Conservation (phyloP, 441 rosid genomes). For the Metrosideros polymorpha region DNA sequence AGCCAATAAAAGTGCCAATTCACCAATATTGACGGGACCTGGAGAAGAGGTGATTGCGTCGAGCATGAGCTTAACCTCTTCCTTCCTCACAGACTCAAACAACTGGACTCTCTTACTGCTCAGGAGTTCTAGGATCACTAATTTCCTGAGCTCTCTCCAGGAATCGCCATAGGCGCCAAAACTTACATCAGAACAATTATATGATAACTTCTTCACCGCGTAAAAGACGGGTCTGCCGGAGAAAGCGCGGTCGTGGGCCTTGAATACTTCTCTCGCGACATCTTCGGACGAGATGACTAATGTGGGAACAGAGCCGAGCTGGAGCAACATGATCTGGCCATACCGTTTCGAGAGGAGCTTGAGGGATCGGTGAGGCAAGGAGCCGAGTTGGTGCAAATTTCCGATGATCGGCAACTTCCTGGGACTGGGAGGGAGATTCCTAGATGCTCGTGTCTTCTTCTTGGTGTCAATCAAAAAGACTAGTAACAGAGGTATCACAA, state of each 20-base stretch:
- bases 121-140: background rate
- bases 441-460: background rate
- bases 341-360: background rate
- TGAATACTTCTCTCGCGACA: conserved; percentile 1
- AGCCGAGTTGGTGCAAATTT: conserved; percentile 5
- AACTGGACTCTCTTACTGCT: background rate
- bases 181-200: background rate
- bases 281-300: background rate
- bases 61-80: background rate
- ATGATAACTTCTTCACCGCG: background rate
- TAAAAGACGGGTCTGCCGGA: background rate
- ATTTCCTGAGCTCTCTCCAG: conserved; percentile 8
- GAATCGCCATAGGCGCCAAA: background rate
- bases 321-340: background rate
- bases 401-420: conserved; percentile 4
- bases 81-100: background rate
- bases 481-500: background rate
- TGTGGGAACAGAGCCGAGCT: background rate
- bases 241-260: conserved; percentile 3
- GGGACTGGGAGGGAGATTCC: conserved; percentile 9
- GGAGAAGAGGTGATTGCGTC: background rate
- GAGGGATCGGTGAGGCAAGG: conserved; percentile 8
- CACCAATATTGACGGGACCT: background rate
- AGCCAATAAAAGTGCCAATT: background rate
- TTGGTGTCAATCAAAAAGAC: background rate